A percentile compares a stretch with the other conserved stretches of the same genome.
Conservation (phyloP, 2,329 filamentous ascomycete species). For the Juglanconis oblonga region DNA sequence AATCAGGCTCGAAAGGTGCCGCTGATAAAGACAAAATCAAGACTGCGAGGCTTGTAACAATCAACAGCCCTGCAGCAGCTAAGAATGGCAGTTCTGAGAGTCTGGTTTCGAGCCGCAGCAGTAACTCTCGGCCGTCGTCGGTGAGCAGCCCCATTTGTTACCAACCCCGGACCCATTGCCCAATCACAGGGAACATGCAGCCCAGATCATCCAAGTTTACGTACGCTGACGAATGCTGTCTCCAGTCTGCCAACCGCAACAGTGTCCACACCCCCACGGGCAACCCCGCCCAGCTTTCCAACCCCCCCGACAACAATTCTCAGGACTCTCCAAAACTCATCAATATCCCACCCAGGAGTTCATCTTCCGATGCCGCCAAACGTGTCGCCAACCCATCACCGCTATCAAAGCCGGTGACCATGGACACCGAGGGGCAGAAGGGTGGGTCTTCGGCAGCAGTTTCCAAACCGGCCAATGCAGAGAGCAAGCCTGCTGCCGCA, state of each 20-base stretch:
- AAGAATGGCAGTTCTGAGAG: slow-evolving; percentile 64
- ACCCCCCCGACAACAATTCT: slow-evolving; percentile 42
- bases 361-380: slow-evolving; percentile 65
- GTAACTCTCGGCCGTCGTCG: slow-evolving; percentile 59
- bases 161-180: slow-evolving; percentile 30
- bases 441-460: slow-evolving; percentile 31
- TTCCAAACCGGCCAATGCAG: slow-evolving; percentile 29
- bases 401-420: slow-evolving; percentile 67
- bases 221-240: slow-evolving; percentile 46
- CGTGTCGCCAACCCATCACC: slow-evolving; percentile 67
- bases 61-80: slow-evolving; percentile 31
- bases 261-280: slow-evolving; percentile 47
- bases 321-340: slow-evolving; percentile 53
- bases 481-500: slow-evolving; percentile 10
- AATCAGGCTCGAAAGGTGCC: slow-evolving; percentile 27
- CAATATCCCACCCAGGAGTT: slow-evolving; percentile 59
- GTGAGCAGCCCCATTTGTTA: slow-evolving; percentile 48
- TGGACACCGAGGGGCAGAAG: slow-evolving; percentile 51
- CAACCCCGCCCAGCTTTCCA: slow-evolving; percentile 49
- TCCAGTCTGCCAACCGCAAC: slow-evolving; percentile 60
- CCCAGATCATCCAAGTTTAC: slow-evolving; percentile 16
- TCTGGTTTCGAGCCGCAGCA: slow-evolving; percentile 55
- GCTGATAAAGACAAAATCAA: slow-evolving; percentile 38
- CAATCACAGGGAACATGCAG: slow-evolving; percentile 36
- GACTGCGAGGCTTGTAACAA: slow-evolving; percentile 31